phyloP scores from a whole-genome alignment of 495 filamentous ascomycete genomes.

The Aspergillus nanangensis region DNA sequence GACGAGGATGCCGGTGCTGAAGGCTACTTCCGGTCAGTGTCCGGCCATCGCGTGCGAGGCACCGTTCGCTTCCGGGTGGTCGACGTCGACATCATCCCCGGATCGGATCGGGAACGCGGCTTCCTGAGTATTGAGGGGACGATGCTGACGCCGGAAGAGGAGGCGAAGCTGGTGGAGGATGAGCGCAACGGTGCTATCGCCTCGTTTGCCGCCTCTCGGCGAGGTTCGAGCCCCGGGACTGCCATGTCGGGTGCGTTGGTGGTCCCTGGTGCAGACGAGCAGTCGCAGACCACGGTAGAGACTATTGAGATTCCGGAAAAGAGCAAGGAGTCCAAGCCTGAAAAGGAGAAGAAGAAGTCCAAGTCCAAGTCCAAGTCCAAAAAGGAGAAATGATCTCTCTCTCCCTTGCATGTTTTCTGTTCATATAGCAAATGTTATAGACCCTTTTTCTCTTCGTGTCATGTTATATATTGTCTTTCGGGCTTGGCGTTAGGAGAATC shows the following conservation, averaged over 20 bases:
- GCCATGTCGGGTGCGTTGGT: conserved; percentile 16
- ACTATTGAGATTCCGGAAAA: conserved; percentile 14
- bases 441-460: neutral
- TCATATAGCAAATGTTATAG: neutral
- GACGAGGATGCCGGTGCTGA: conserved; percentile 31
- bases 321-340: conserved; percentile 12
- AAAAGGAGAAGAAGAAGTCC: conserved; percentile 12
- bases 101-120: conserved; percentile 51
- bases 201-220: conserved; percentile 1
- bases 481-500: conserved; percentile 17
- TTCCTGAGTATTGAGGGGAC: conserved; percentile 70
- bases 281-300: conserved; percentile 9
- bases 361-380: conserved; percentile 16
- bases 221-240: neutral
- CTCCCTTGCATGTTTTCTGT: neutral
- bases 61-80: conserved; percentile 58
- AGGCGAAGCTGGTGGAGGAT: conserved; percentile 31
- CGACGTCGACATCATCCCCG: conserved; percentile 56
- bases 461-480: conserved; percentile 13
- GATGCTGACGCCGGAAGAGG: conserved; percentile 50
- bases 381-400: conserved; percentile 10
- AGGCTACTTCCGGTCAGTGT: conserved; percentile 60
- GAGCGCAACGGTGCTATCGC: conserved; percentile 29
- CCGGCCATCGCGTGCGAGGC: conserved; percentile 58
- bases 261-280: too few relatives aligned